Percentiles rank a stretch among this genome's conserved stretches.
These are phyloP conservation scores for Venturia pyrina DNA, from an alignment of 2,329 filamentous ascomycete species.

Conservation along the genomic window DNA sequence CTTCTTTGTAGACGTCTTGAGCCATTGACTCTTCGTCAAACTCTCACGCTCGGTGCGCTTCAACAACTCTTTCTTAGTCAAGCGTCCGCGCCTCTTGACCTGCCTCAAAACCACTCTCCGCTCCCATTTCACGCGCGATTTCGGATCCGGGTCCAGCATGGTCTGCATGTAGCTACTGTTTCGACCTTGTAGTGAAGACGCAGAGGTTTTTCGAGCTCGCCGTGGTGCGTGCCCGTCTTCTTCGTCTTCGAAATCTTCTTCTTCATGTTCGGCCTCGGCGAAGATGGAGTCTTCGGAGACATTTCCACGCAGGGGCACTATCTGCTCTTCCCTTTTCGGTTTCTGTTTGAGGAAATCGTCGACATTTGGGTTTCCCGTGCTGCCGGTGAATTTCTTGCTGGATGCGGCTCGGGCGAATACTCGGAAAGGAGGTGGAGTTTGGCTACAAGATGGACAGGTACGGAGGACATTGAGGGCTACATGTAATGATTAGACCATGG, in stretches of 20 bases:
- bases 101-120: conserved; percentile 73
- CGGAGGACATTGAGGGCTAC: background rate
- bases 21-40: conserved; percentile 53
- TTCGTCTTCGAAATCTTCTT: conserved; percentile 15
- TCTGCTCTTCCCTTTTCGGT: background rate
- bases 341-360: conserved; percentile 1
- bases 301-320: conserved; percentile 15
- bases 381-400: background rate
- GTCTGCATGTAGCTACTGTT: conserved; percentile 48
- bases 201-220: conserved; percentile 13
- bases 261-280: conserved; percentile 26
- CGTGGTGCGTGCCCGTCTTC: conserved; percentile 12
- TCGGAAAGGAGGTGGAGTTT: background rate
- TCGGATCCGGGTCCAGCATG: conserved; percentile 66
- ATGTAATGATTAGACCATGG: background rate
- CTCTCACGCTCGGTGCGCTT: conserved; percentile 53
- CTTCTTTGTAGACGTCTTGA: conserved; percentile 89
- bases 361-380: background rate
- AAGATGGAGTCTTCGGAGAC: conserved; percentile 44
- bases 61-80: conserved; percentile 57
- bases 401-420: background rate
- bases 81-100: conserved; percentile 56
- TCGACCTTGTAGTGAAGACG: conserved; percentile 19
- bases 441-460: background rate
- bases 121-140: conserved; percentile 63